Evolutionary conservation across 129 eudicot species (phyloP).

Genomic region (Helianthus tuberosus): DNA sequence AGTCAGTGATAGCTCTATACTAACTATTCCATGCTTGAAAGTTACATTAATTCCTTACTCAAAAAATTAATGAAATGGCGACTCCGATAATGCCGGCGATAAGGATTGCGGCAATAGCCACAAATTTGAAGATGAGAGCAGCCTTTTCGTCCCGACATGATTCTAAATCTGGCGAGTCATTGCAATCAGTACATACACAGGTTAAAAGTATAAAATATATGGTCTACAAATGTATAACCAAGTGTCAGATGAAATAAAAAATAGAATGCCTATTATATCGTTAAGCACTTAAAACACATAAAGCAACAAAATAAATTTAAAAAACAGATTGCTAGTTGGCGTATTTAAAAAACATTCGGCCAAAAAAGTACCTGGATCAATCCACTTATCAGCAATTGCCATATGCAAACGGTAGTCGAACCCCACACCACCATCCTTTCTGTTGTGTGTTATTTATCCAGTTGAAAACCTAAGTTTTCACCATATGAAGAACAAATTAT

Average conservation of each 20-base stretch:
- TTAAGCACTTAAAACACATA: background rate
- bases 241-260: background rate
- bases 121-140: constrained; percentile 62
- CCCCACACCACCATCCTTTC: no score
- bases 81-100: constrained; percentile 67
- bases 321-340: background rate
- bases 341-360: constrained; percentile 8
- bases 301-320: background rate
- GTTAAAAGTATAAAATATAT: background rate
- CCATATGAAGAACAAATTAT: background rate
- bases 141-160: constrained; percentile 61
- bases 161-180: no score
- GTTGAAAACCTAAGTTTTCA: no score
- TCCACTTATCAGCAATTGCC: no score
- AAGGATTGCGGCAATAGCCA: constrained; percentile 68
- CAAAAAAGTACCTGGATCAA: no score
- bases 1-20: no score
- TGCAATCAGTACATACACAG: background rate
- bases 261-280: background rate
- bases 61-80: constrained; percentile 67
- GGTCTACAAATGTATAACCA: background rate
- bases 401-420: no score
- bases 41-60: no score
- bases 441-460: no score
- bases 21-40: no score